phyloP scores from a whole-genome alignment of 768 basidiomycete species.

The Boletus eberwhitei region DNA sequence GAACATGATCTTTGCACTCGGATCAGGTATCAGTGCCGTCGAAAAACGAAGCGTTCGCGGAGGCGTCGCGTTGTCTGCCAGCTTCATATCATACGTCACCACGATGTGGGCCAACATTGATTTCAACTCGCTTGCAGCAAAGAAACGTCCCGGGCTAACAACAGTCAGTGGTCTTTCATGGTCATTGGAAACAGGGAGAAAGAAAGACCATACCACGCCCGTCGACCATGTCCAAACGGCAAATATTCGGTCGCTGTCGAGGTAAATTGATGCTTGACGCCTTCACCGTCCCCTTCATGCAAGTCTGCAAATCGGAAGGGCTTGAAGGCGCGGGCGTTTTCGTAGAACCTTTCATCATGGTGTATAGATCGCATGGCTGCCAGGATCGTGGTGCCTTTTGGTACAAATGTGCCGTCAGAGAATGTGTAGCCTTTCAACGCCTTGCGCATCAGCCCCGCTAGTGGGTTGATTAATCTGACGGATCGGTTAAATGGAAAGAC shows the following conservation, averaged over 20 bases:
- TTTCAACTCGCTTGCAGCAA: slow-evolving; percentile 9
- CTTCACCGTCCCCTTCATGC: too few relatives aligned
- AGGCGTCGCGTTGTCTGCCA: not conserved
- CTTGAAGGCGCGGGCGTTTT: slow-evolving; percentile 14
- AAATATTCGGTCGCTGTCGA: too few relatives aligned
- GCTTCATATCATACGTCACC: slow-evolving; percentile 5
- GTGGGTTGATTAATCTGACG: not conserved
- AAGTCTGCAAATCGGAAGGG: slow-evolving; percentile 10
- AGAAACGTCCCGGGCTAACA: slow-evolving; percentile 17
- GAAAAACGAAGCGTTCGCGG: not conserved
- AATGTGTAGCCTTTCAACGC: slow-evolving; percentile 34
- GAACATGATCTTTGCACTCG: not conserved
- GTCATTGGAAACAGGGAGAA: too few relatives aligned
- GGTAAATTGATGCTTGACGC: too few relatives aligned
- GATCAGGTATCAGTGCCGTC: not conserved
- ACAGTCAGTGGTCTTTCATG: too few relatives aligned
- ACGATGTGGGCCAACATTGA: slow-evolving; percentile 12
- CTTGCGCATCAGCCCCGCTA: slow-evolving; percentile 26
- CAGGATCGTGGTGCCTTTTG: slow-evolving; percentile 29
- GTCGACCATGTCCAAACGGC: too few relatives aligned
- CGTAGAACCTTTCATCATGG: slow-evolving; percentile 21
- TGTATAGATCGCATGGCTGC: slow-evolving; percentile 22
- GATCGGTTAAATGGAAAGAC: not conserved
- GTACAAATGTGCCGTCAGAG: slow-evolving; percentile 38
- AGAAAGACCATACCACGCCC: too few relatives aligned